A percentile compares a stretch with the other conserved stretches of the same genome.
These are phyloP conservation scores for Dactylonectria macrodidyma DNA, from an alignment of 2,329 filamentous ascomycete genomes.

Conservation along the genomic window DNA sequence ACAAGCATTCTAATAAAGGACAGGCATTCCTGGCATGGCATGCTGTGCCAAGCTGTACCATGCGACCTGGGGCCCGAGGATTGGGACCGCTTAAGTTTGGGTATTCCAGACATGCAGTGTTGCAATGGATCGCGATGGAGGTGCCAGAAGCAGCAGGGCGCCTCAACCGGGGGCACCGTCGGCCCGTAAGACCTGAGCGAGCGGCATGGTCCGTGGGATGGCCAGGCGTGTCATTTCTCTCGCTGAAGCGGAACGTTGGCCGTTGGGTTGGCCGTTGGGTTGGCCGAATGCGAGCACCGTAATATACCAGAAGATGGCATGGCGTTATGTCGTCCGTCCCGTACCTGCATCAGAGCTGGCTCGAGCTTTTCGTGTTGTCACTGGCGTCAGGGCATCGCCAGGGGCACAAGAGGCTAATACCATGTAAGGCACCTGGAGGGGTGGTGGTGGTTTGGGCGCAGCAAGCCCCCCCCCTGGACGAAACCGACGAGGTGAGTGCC, in stretches of 20 bases:
- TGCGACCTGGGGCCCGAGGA: constrained; percentile 14
- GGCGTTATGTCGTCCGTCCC: constrained; percentile 39
- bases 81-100: constrained; percentile 13
- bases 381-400: constrained; percentile 33
- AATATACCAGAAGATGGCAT: constrained; percentile 15
- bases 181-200: constrained; percentile 9
- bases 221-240: neutral
- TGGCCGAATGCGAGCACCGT: constrained; percentile 5
- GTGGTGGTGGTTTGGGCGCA: constrained; percentile 28
- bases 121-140: constrained; percentile 8
- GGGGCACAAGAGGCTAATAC: constrained; percentile 33
- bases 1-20: constrained; percentile 9
- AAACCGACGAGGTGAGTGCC: constrained; percentile 22
- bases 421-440: constrained; percentile 17
- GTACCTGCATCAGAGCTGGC: constrained; percentile 48
- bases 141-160: constrained; percentile 3
- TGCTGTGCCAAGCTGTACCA: constrained; percentile 15
- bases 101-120: constrained; percentile 7
- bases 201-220: constrained; percentile 10
- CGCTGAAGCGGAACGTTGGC: constrained; percentile 14
- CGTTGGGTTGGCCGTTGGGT: constrained; percentile 14
- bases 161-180: neutral
- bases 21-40: constrained; percentile 28
- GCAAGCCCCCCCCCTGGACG: constrained; percentile 40
- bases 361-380: constrained; percentile 47